These are phyloP conservation scores for Juglanconis oblonga DNA, from an alignment of 2,329 filamentous ascomycete genomes.

Conservation along the genomic window DNA sequence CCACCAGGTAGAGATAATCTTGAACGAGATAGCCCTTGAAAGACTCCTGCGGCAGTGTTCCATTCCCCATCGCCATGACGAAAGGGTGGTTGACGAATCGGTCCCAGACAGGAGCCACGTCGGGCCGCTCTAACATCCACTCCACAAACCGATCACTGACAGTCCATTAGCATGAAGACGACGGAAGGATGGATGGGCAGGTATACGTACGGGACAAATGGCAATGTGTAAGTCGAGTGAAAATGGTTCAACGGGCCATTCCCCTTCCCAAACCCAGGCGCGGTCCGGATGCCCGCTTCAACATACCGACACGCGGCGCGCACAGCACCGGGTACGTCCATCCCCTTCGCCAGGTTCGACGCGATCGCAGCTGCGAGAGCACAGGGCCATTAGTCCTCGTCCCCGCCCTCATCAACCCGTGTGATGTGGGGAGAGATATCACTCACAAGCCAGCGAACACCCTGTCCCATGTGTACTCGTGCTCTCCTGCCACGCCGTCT, in stretches of 20 bases:
- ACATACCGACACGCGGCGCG: slow-evolving; percentile 67
- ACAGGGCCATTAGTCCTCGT: not conserved
- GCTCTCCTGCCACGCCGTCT: slow-evolving; percentile 68
- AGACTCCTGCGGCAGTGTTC: slow-evolving; percentile 67
- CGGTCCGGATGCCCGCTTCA: slow-evolving; percentile 66
- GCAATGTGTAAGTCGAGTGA: slow-evolving; percentile 65
- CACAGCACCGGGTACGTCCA: slow-evolving; percentile 58
- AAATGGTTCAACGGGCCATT: slow-evolving; percentile 77
- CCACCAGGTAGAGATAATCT: slow-evolving; percentile 84
- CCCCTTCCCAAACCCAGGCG: slow-evolving; percentile 61
- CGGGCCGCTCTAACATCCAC: slow-evolving; percentile 72
- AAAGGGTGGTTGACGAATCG: slow-evolving; percentile 80
- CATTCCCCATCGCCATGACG: slow-evolving; percentile 71
- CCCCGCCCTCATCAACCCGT: not conserved
- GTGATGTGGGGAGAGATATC: not conserved
- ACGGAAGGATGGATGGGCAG: not conserved
- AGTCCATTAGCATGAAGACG: not conserved
- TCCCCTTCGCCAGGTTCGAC: slow-evolving; percentile 64
- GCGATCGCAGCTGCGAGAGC: slow-evolving; percentile 62
- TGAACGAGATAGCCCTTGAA: slow-evolving; percentile 91
- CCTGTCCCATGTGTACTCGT: slow-evolving; percentile 92
- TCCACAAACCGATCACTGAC: slow-evolving; percentile 74
- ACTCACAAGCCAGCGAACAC: slow-evolving; percentile 83
- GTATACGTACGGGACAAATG: slow-evolving; percentile 61
- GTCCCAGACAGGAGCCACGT: slow-evolving; percentile 73